A percentile compares a stretch with the other conserved stretches of the same genome.
Evolutionary conservation across 139 green algal genomes (phyloP).

Genomic region (Bryopsis sp.): DNA sequence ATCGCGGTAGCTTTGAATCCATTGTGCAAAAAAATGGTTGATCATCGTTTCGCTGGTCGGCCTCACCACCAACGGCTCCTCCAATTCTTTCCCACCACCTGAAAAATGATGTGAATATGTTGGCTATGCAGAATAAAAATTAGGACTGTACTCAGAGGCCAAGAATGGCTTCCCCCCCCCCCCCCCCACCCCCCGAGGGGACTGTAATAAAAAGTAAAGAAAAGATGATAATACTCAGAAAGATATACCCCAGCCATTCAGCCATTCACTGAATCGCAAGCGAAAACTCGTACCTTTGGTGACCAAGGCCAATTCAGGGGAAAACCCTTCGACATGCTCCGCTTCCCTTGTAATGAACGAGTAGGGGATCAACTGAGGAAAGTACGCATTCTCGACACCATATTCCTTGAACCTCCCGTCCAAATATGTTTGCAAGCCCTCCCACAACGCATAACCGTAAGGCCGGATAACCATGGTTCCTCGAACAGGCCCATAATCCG

Average conservation of each 20-base stretch:
- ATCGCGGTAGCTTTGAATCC: conserved; percentile 70
- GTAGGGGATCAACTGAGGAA: conserved; percentile 95
- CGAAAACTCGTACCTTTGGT: conserved; percentile 71
- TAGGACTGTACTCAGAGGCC: neutral
- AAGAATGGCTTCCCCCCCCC: neutral
- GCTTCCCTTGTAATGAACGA: conserved; percentile 98
- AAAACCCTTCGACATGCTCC: conserved; percentile 98
- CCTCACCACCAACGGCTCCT: conserved; percentile 94
- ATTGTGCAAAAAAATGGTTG: conserved; percentile 97
- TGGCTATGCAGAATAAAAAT: too few relatives aligned
- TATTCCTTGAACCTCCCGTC: conserved; percentile 77
- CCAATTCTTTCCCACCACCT: conserved; percentile 90
- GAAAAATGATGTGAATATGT: conserved; percentile 1
- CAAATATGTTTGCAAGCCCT: conserved; percentile 64
- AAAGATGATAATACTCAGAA: neutral
- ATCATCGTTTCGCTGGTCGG: conserved; percentile 97
- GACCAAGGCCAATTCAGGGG: conserved; percentile 94
- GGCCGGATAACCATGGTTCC: conserved; percentile 98
- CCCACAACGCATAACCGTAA: conserved; percentile 83
- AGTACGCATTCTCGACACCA: conserved; percentile 91
- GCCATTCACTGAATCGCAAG: too few relatives aligned
- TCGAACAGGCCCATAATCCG: conserved; percentile 94
- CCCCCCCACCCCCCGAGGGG: too few relatives aligned
- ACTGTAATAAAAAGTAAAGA: neutral
- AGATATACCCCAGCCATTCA: too few relatives aligned